Conservation (phyloP, 2,329 filamentous ascomycete genomes). For the Phaeosphaeriaceae sp. region DNA sequence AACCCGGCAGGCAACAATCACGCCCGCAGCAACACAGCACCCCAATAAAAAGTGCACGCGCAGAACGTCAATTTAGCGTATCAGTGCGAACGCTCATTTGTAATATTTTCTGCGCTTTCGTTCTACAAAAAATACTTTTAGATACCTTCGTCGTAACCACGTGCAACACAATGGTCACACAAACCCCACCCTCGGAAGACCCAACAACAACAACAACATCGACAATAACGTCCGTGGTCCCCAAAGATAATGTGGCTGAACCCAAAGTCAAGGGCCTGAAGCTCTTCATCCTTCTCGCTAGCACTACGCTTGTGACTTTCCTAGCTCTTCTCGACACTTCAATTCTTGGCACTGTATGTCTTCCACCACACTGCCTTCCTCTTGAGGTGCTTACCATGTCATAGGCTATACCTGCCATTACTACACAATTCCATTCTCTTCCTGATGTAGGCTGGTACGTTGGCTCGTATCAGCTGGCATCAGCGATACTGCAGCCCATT, state of each 20-base stretch:
- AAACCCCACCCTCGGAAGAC: neutral
- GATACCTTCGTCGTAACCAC: neutral
- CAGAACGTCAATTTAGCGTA: neutral
- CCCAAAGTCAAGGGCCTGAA: slow-evolving; percentile 19
- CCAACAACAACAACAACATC: neutral
- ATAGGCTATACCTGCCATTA: slow-evolving; percentile 35
- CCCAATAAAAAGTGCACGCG: neutral
- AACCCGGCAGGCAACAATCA: neutral
- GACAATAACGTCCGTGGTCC: neutral
- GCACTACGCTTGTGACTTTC: slow-evolving; percentile 27
- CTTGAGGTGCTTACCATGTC: neutral
- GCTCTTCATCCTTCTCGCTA: slow-evolving; percentile 18
- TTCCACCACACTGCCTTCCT: neutral
- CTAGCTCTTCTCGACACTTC: slow-evolving; percentile 31
- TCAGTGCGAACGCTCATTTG: neutral
- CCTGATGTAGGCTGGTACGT: slow-evolving; percentile 36
- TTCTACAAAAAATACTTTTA: neutral
- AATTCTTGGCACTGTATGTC: slow-evolving; percentile 35
- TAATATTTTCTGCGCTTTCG: neutral
- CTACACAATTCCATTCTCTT: slow-evolving; percentile 31
- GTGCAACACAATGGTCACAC: neutral
- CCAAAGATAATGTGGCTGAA: neutral
- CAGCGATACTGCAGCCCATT: slow-evolving; percentile 29
- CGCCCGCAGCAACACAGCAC: neutral
- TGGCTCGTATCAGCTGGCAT: slow-evolving; percentile 26